phyloP scores from a whole-genome alignment of 257 asterid species.

The Anisodus acutangulus region DNA sequence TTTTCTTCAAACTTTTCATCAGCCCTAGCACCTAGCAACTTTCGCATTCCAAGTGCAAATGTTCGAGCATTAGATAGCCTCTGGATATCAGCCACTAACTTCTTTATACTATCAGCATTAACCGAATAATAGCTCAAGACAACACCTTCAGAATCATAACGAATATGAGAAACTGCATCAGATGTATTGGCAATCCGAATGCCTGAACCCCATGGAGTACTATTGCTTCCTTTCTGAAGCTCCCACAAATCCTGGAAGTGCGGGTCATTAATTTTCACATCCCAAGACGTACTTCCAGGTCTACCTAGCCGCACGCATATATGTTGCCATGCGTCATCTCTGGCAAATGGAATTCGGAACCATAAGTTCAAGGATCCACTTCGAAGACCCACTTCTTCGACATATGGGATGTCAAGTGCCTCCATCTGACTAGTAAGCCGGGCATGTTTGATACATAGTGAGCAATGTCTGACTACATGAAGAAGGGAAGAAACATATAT shows the following conservation, averaged over 20 bases:
- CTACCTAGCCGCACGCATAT: conserved; percentile 92
- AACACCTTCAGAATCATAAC: conserved; percentile 94
- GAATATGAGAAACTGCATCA: conserved; percentile 96
- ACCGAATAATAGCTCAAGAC: conserved; percentile 85
- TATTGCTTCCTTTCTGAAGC: conserved; percentile 86
- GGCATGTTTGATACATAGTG: conserved; percentile 95
- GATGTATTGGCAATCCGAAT: conserved; percentile 96
- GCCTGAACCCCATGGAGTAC: conserved; percentile 90
- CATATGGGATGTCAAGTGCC: conserved; percentile 85
- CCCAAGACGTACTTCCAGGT: conserved; percentile 99
- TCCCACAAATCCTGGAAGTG: conserved; percentile 92
- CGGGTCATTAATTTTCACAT: conserved; percentile 86
- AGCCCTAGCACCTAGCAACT: conserved; percentile 81
- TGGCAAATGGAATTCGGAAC: conserved; percentile 92
- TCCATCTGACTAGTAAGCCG: conserved; percentile 97
- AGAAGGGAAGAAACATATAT: conserved; percentile 79
- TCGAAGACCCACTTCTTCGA: conserved; percentile 94
- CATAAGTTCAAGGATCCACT: conserved; percentile 90
- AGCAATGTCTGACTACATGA: conserved; percentile 92
- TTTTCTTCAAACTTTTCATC: conserved; percentile 79
- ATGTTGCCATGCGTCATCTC: conserved; percentile 83
- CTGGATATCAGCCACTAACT: conserved; percentile 86
- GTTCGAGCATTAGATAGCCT: conserved; percentile 92
- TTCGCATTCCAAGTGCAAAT: conserved; percentile 89
- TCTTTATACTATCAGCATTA: conserved; percentile 90